These are phyloP conservation scores for Vicia villosa DNA, from an alignment of 306 rosid species.

Conservation along the genomic window DNA sequence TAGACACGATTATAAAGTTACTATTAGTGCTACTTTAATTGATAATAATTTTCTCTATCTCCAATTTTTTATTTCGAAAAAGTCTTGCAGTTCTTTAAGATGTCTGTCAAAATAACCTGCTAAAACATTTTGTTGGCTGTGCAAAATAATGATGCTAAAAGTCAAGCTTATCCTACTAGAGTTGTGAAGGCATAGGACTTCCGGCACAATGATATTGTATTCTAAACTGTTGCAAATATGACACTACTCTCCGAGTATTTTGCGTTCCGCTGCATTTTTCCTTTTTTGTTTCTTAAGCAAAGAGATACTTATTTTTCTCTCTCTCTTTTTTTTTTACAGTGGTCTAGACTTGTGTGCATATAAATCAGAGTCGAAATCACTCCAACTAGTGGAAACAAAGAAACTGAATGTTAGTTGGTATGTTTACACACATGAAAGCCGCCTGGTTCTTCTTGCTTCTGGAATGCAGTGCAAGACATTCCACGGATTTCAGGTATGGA, in stretches of 20 bases:
- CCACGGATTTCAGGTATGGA: constrained; percentile 88
- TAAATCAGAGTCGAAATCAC: constrained; percentile 64
- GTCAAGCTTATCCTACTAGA: constrained; percentile 5
- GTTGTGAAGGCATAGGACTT: constrained; percentile 16
- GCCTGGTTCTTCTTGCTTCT: constrained; percentile 95
- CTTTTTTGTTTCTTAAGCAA: constrained; percentile 18
- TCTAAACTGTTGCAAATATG: constrained; percentile 7
- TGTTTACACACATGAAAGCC: constrained; percentile 97
- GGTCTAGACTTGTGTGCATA: constrained; percentile 90
- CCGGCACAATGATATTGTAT: constrained; percentile 22
- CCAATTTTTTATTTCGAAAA: background rate
- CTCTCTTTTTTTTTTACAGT: constrained; percentile 51
- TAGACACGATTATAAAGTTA: background rate
- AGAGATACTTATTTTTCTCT: constrained; percentile 34
- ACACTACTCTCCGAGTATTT: background rate
- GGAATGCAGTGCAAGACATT: constrained; percentile 98
- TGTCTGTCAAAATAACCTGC: constrained; percentile 17
- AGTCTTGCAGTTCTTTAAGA: constrained; percentile 10
- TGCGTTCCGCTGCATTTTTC: background rate
- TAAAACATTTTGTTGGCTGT: constrained; percentile 16
- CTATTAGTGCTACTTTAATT: background rate
- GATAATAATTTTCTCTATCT: background rate
- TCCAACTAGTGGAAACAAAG: constrained; percentile 83
- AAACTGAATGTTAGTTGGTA: constrained; percentile 86
- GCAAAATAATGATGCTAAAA: constrained; percentile 16